Conservation (phyloP, 805 yeast genomes). For the Myxozyma kluyveri region DNA sequence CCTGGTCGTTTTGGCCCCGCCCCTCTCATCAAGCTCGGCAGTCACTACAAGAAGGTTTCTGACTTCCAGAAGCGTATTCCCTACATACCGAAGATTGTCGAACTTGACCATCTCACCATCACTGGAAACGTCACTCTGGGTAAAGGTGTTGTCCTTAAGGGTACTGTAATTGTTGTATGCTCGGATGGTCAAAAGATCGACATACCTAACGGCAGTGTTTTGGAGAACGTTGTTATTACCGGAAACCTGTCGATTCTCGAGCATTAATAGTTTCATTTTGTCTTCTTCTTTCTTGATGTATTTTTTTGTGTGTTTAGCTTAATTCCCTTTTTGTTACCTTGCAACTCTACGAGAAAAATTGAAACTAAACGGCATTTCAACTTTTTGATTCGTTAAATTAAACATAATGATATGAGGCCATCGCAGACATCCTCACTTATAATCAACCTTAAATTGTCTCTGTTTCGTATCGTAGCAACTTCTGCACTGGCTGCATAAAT, state of each 20-base stretch:
- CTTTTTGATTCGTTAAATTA: no score
- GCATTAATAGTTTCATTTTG: conserved; percentile 59
- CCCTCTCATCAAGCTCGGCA: conserved; percentile 93
- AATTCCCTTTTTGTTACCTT: no score
- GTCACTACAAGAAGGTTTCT: conserved; percentile 92
- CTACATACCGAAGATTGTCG: conserved; percentile 94
- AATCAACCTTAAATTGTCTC: no score
- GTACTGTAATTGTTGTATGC: conserved; percentile 96
- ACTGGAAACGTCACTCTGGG: conserved; percentile 95
- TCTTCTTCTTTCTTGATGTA: background rate
- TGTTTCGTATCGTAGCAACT: no score
- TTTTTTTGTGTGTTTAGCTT: no score
- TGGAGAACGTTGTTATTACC: conserved; percentile 95
- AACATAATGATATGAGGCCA: no score
- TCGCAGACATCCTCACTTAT: no score
- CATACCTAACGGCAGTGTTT: conserved; percentile 91
- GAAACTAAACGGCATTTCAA: no score
- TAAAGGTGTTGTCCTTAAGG: conserved; percentile 84
- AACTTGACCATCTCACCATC: conserved; percentile 93
- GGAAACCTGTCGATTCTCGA: conserved; percentile 94
- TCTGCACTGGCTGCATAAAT: no score
- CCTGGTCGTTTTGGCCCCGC: conserved; percentile 83
- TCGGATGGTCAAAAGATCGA: conserved; percentile 96
- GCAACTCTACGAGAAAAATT: no score
- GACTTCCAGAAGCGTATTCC: conserved; percentile 87